Evolutionary conservation across 108 stramenopile species (phyloP).

Genomic region (Thalassiosira profunda): DNA sequence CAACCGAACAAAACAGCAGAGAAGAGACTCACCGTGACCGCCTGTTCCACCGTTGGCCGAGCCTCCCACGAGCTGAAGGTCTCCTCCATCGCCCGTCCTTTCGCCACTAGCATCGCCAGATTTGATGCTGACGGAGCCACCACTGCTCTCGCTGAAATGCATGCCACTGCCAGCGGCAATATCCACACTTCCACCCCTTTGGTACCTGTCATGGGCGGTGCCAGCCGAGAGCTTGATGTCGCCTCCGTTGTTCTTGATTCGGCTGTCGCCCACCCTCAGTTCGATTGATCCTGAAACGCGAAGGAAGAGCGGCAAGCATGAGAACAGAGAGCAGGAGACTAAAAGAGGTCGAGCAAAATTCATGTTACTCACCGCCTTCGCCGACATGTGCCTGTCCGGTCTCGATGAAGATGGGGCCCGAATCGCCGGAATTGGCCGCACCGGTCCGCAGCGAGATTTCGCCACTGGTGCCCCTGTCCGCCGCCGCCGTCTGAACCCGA

Average conservation of each 20-base stretch:
- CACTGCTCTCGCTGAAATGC: constrained; percentile 2
- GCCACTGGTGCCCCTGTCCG: not conserved
- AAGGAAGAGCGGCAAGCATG: not conserved
- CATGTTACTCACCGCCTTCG: not conserved
- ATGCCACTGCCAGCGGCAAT: constrained; percentile 24
- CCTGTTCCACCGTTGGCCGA: constrained; percentile 6
- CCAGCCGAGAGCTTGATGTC: constrained; percentile 5
- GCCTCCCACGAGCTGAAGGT: constrained; percentile 11
- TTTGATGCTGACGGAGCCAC: constrained; percentile 9
- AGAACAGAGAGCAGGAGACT: not conserved
- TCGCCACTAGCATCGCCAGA: constrained; percentile 11
- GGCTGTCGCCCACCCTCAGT: constrained; percentile 11
- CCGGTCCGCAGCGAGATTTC: constrained; percentile 1
- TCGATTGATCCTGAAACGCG: constrained; percentile 11
- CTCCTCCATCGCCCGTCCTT: constrained; percentile 11
- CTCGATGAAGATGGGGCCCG: not conserved
- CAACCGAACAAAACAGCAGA: not conserved
- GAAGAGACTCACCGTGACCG: too few species aligned
- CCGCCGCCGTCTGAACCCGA: not conserved
- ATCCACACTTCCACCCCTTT: constrained; percentile 19
- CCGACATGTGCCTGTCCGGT: not conserved
- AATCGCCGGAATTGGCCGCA: not conserved
- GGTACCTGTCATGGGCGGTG: not conserved
- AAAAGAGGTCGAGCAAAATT: not conserved
- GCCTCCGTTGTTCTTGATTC: not conserved